Conservation (phyloP, 768 basidiomycete genomes). For the Boletus sp. region DNA sequence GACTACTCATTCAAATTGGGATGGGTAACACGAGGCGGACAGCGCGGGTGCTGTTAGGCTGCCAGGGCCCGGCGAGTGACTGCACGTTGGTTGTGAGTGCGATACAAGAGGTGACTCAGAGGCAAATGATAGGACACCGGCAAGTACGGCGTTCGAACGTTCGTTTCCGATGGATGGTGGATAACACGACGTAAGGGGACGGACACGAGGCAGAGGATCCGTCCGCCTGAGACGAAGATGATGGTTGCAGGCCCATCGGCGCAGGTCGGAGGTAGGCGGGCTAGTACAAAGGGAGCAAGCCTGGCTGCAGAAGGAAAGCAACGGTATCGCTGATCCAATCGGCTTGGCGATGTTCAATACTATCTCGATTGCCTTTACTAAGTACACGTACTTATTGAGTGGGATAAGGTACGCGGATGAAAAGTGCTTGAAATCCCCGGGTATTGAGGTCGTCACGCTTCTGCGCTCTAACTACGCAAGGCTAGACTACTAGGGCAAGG, state of each 20-base stretch:
- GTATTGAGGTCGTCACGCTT: background rate
- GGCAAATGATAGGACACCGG: background rate
- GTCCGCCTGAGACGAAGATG: background rate
- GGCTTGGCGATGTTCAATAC: too few relatives aligned
- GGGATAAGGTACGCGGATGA: too few relatives aligned
- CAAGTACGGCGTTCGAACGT: background rate
- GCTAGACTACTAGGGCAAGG: too few relatives aligned
- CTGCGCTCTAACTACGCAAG: background rate
- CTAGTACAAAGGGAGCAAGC: background rate
- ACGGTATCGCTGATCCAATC: background rate
- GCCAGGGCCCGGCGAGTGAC: background rate
- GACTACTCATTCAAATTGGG: constrained; percentile 8
- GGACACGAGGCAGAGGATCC: background rate
- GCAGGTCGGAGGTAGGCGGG: background rate
- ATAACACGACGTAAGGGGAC: background rate
- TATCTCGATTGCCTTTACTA: too few relatives aligned
- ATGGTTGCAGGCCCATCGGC: background rate
- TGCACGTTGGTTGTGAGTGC: background rate
- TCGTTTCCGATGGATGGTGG: background rate
- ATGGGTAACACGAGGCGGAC: constrained; percentile 24
- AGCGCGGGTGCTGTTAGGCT: background rate
- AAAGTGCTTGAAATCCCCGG: background rate
- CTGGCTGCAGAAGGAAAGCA: background rate
- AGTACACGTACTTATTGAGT: too few relatives aligned
- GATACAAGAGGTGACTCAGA: background rate